phyloP scores from a whole-genome alignment of 1,284 basidiomycete genomes.

The Pseudozyma thailandica region DNA sequence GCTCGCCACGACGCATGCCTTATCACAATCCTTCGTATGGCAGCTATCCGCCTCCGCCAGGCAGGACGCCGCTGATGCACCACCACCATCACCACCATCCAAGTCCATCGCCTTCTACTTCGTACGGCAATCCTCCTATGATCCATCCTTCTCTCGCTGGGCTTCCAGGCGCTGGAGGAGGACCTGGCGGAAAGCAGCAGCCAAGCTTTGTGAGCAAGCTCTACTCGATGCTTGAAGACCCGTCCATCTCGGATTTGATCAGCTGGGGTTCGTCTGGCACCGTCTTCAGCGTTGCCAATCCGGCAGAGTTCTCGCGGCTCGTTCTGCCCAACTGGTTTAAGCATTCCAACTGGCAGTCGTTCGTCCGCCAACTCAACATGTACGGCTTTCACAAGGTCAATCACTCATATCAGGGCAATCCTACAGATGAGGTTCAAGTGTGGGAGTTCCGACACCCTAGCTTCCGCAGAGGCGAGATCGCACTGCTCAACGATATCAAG shows the following conservation, averaged over 20 bases:
- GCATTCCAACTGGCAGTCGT: slow-evolving; percentile 66
- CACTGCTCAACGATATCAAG: slow-evolving; percentile 60
- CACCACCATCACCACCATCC: slow-evolving; percentile 41
- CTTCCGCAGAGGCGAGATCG: slow-evolving; percentile 60
- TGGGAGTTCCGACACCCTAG: slow-evolving; percentile 63
- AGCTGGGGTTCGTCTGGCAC: slow-evolving; percentile 56
- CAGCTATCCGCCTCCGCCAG: slow-evolving; percentile 21
- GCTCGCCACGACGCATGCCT: slow-evolving; percentile 32
- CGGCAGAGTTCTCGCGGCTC: slow-evolving; percentile 59
- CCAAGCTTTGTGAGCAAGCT: slow-evolving; percentile 61
- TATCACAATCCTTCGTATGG: slow-evolving; percentile 27
- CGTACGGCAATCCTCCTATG: slow-evolving; percentile 55
- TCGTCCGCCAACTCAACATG: slow-evolving; percentile 64
- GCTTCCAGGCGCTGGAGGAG: slow-evolving; percentile 52
- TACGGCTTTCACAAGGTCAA: slow-evolving; percentile 66
- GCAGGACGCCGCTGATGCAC: slow-evolving; percentile 35
- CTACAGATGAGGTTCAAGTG: slow-evolving; percentile 59
- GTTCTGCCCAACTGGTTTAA: slow-evolving; percentile 65
- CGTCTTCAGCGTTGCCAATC: slow-evolving; percentile 61
- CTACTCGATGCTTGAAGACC: slow-evolving; percentile 65
- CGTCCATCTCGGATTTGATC: slow-evolving; percentile 56
- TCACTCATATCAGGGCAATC: slow-evolving; percentile 59
- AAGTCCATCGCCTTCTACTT: slow-evolving; percentile 30
- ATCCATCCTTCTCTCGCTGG: slow-evolving; percentile 58
- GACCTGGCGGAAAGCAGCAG: slow-evolving; percentile 58